Evolutionary conservation across 1,284 basidiomycete genomes (phyloP).

Genomic region (Cronartium quercuum): DNA sequence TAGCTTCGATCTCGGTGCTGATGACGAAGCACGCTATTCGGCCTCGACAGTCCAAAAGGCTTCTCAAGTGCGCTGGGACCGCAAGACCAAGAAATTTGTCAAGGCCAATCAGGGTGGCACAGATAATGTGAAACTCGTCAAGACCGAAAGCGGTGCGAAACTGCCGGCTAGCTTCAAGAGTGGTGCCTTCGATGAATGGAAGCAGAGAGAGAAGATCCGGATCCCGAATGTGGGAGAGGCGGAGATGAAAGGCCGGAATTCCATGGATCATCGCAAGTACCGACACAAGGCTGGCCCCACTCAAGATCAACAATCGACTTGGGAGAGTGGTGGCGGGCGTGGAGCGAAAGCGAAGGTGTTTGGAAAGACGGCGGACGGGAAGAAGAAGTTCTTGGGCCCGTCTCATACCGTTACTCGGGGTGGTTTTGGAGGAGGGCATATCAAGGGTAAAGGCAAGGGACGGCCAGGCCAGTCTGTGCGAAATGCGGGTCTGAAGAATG

Average conservation of each 20-base stretch:
- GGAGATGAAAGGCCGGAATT: slow-evolving; percentile 52
- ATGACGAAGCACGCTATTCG: slow-evolving; percentile 62
- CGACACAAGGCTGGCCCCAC: slow-evolving; percentile 28
- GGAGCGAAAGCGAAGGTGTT: slow-evolving; percentile 59
- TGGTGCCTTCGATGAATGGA: slow-evolving; percentile 94
- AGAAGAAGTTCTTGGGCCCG: slow-evolving; percentile 32
- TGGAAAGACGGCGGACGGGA: slow-evolving; percentile 47
- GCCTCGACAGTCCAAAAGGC: slow-evolving; percentile 62
- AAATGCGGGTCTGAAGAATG: slow-evolving; percentile 56
- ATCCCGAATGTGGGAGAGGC: slow-evolving; percentile 76
- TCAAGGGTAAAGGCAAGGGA: slow-evolving; percentile 43
- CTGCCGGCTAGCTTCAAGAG: slow-evolving; percentile 90
- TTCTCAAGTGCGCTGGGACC: slow-evolving; percentile 73
- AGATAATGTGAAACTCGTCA: slow-evolving; percentile 90
- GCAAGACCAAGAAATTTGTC: slow-evolving; percentile 92
- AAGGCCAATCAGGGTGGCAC: slow-evolving; percentile 75
- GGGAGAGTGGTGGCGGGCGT: slow-evolving; percentile 47
- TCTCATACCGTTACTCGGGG: slow-evolving; percentile 39
- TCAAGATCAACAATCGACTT: slow-evolving; percentile 56
- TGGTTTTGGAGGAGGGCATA: slow-evolving; percentile 7
- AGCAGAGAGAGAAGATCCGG: slow-evolving; percentile 63
- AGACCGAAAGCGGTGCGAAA: slow-evolving; percentile 82
- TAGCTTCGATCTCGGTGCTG: slow-evolving; percentile 72
- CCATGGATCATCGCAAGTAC: slow-evolving; percentile 23
- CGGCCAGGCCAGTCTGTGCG: slow-evolving; percentile 47